These are phyloP conservation scores for Phytophthora tubulina DNA, from an alignment of 352 stramenopile genomes.

Conservation along the genomic window DNA sequence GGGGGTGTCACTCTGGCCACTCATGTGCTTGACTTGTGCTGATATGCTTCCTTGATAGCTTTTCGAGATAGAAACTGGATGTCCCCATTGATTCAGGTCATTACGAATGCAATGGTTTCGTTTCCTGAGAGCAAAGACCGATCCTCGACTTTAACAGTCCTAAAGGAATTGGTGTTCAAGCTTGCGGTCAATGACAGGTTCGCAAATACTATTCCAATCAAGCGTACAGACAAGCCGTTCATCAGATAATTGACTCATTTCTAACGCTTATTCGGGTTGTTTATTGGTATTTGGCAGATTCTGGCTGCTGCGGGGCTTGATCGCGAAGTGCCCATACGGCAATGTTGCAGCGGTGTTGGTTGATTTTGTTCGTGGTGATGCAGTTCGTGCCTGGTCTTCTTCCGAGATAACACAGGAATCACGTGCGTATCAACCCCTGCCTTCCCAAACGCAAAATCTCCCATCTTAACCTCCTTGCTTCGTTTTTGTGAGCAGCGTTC, in stretches of 20 bases:
- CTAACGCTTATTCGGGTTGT: constrained; percentile 1
- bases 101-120: constrained; percentile 80
- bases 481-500: constrained; percentile 32
- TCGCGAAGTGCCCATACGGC: constrained; percentile 72
- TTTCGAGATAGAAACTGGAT: constrained; percentile 64
- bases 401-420: constrained; percentile 21
- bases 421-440: constrained; percentile 36
- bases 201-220: neutral
- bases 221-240: too few species aligned
- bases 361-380: constrained; percentile 64
- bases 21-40: neutral
- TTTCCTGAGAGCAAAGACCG: constrained; percentile 57
- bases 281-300: constrained; percentile 46
- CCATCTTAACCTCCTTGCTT: neutral
- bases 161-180: constrained; percentile 53
- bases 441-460: constrained; percentile 13
- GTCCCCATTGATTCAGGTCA: constrained; percentile 62
- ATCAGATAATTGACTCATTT: neutral
- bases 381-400: constrained; percentile 52
- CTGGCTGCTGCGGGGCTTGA: constrained; percentile 50
- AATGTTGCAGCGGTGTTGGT: constrained; percentile 76
- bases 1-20: too few species aligned
- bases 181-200: constrained; percentile 53
- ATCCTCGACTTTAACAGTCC: constrained; percentile 42
- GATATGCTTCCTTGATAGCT: constrained; percentile 30